Base-by-base conservation (phyloP, 2,329 filamentous ascomycete genomes). In the Fusarium penzigii region DNA sequence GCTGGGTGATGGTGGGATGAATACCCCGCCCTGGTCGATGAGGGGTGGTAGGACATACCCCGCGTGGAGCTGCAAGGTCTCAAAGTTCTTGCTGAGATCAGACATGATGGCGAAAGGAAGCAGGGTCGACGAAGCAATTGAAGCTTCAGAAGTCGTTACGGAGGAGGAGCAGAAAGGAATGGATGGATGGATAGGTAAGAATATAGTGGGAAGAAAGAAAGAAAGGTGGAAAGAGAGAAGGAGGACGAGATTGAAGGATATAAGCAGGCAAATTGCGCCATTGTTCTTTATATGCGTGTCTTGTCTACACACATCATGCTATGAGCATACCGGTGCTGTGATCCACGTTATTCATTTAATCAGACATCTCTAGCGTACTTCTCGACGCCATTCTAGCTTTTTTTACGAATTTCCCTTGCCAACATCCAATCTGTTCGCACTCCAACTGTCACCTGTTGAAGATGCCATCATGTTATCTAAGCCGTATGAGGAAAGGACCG, bases 11-110 rank as follows among this genome's bases (percentile, higher is more conserved):
- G 32, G 40, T 40, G 20, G n/a, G 11, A 38, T 17, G 38, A 39
- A 20, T 55, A 53, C 55, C 53, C 59, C 56, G 58, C 57, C 49
- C 60, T 59, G 40, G 36, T 29, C 12, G 49, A 36, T 4, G 32
- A 36, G 13, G 32, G 32, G 32, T 36, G 32, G 32, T 36, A 14
- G 32, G 10, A 69, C 78, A 65, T 83, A 90, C 86, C 90, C 90
- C 69, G 89, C 90, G 72, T 94, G 90, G 61, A 94, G 83, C 78
- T 93, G 90, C 59, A 93, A 81, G 55, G 90, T 94, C 78, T 93
- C 90, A 65, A 94, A 94, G 72, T 86, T 83, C 63, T 78, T 79
- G 72, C 77, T 79, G 40, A 78, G 65, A 52, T 81, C 76, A 42
- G 72, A 66, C 71, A 72, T 72, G 51, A 39, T 69, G 57, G 20